phyloP scores from a whole-genome alignment of 805 yeast species.

The Candida verbasci region DNA sequence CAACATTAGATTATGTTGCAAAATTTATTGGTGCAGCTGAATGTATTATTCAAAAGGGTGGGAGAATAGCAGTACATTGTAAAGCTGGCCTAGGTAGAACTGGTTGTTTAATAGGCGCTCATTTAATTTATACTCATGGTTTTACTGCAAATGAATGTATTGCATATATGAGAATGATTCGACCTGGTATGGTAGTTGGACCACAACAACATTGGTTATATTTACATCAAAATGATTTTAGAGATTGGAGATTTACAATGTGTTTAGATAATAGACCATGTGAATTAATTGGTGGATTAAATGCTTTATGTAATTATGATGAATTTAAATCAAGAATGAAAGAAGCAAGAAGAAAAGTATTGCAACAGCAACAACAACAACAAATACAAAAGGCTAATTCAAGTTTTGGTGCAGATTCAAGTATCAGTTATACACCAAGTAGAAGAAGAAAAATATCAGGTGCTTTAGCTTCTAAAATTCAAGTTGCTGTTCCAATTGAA shows the following conservation, averaged over 20 bases:
- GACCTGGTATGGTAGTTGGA: constrained; percentile 99
- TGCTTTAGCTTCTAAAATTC: constrained; percentile 62
- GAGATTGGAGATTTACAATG: constrained; percentile 96
- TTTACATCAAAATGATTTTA: constrained; percentile 89
- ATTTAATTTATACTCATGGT: constrained; percentile 91
- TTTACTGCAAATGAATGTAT: constrained; percentile 97
- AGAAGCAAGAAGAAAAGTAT: constrained; percentile 28
- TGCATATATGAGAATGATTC: constrained; percentile 90
- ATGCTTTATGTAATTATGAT: constrained; percentile 57
- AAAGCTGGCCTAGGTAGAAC: constrained; percentile 98
- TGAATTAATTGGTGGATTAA: constrained; percentile 62
- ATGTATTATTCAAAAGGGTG: constrained; percentile 77
- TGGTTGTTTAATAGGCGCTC: constrained; percentile 97
- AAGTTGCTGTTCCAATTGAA: constrained; percentile 79
- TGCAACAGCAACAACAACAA: constrained; percentile 25
- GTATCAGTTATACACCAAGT: constrained; percentile 57
- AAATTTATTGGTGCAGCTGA: constrained; percentile 95
- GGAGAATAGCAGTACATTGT: constrained; percentile 98
- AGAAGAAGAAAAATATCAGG: constrained; percentile 65
- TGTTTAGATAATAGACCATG: constrained; percentile 66
- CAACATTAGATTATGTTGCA: constrained; percentile 87
- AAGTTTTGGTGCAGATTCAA: constrained; percentile 30
- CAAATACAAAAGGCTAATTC: constrained; percentile 29
- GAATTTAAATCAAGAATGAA: constrained; percentile 54
- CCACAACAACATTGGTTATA: constrained; percentile 99